phyloP scores from a whole-genome alignment of 2,329 filamentous ascomycete species.

The Talaromyces sp. region DNA sequence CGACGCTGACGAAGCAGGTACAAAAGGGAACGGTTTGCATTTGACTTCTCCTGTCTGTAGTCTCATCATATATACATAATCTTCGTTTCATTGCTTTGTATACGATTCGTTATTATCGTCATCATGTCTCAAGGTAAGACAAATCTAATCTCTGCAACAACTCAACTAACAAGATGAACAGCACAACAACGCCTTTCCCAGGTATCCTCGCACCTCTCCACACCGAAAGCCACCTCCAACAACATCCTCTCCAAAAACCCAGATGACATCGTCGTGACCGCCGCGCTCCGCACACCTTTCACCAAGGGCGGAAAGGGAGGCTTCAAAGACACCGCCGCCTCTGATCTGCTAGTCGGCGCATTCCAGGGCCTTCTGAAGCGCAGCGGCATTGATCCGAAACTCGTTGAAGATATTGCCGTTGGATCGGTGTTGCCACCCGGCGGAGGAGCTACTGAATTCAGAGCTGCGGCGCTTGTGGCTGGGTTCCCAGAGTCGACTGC shows the following conservation, averaged over 20 bases:
- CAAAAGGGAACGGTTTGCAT: conserved; percentile 14
- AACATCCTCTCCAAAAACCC: conserved; percentile 48
- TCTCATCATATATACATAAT: conserved; percentile 4
- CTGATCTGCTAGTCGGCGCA: conserved; percentile 80
- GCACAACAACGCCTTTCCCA: conserved; percentile 59
- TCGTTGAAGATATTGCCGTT: conserved; percentile 90
- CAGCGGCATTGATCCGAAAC: conserved; percentile 79
- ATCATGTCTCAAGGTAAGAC: conserved; percentile 44
- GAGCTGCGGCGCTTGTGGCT: conserved; percentile 82
- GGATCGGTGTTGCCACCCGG: conserved; percentile 89
- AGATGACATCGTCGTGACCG: conserved; percentile 82
- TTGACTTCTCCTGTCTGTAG: neutral
- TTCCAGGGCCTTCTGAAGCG: conserved; percentile 78
- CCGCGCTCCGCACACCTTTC: conserved; percentile 84
- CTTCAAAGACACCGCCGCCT: conserved; percentile 89
- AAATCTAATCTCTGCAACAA: neutral
- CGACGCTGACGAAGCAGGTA: conserved; percentile 13
- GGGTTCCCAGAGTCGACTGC: conserved; percentile 83
- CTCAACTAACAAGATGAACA: conserved; percentile 26
- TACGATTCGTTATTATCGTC: conserved; percentile 6
- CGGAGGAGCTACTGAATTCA: conserved; percentile 94
- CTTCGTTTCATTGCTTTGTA: neutral
- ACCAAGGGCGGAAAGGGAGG: conserved; percentile 90
- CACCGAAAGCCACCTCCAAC: conserved; percentile 10
- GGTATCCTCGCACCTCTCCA: conserved; percentile 56